These are phyloP conservation scores for Hypomontagnella submonticulosa DNA, from an alignment of 495 filamentous ascomycete species.

Conservation along the genomic window DNA sequence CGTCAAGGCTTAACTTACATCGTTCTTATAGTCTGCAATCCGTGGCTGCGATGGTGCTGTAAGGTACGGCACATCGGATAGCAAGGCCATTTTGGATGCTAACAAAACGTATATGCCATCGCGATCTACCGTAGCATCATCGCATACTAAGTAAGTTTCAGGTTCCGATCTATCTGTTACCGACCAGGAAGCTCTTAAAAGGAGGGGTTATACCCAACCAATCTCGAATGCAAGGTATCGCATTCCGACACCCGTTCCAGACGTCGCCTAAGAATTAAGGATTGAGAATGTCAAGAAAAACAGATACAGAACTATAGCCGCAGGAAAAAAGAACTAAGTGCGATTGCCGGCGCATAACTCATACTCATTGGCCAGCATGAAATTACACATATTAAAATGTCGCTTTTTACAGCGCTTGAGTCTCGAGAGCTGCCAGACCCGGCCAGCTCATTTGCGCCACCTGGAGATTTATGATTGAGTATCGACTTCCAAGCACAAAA, in stretches of 20 bases:
- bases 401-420: too few relatives aligned
- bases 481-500: neutral
- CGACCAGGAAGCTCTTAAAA: slow-evolving; percentile 47
- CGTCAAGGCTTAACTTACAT: slow-evolving; percentile 13
- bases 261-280: slow-evolving; percentile 8
- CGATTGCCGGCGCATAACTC: slow-evolving; percentile 22
- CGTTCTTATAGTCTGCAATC: slow-evolving; percentile 12
- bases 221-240: slow-evolving; percentile 40
- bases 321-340: slow-evolving; percentile 16
- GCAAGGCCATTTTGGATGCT: slow-evolving; percentile 12
- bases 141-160: slow-evolving; percentile 11
- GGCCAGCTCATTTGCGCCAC: slow-evolving; percentile 36
- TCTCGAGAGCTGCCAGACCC: neutral
- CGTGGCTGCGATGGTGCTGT: slow-evolving; percentile 14
- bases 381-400: slow-evolving; percentile 13
- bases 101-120: slow-evolving; percentile 11
- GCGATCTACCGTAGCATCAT: slow-evolving; percentile 10
- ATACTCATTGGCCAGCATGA: slow-evolving; percentile 10
- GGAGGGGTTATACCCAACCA: slow-evolving; percentile 47
- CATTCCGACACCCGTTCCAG: slow-evolving; percentile 34
- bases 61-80: slow-evolving; percentile 6
- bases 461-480: slow-evolving; percentile 26
- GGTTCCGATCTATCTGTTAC: slow-evolving; percentile 11
- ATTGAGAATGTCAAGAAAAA: slow-evolving; percentile 1
- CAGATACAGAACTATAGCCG: slow-evolving; percentile 10